Conservation (phyloP, 208 protist species). For the Trypanosoma brucei region DNA sequence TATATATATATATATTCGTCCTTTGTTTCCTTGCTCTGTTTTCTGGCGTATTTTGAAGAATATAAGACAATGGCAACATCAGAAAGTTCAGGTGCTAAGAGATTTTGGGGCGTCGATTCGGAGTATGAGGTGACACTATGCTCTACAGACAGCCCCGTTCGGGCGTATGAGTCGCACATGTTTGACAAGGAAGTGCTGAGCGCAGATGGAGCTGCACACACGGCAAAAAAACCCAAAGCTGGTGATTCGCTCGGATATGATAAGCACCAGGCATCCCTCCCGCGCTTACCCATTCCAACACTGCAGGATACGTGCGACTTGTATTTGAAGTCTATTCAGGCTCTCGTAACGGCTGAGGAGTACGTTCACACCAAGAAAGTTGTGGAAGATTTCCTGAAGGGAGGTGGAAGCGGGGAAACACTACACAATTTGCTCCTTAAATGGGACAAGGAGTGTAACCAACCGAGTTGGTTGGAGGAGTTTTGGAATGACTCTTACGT, state of each 20-base stretch:
- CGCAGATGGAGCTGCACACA: slow-evolving; percentile 17
- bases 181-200: slow-evolving; percentile 22
- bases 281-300: slow-evolving; percentile 25
- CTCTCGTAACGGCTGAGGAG: slow-evolving; percentile 28
- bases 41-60: too few relatives aligned
- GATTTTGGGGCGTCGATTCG: slow-evolving; percentile 20
- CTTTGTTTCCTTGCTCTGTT: too few relatives aligned
- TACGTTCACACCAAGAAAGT: slow-evolving; percentile 16
- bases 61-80: background rate
- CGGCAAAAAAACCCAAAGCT: background rate
- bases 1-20: too few relatives aligned
- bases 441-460: slow-evolving; percentile 16
- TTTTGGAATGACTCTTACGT: slow-evolving; percentile 45
- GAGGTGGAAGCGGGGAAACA: slow-evolving; percentile 19
- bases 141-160: slow-evolving; percentile 9
- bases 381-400: slow-evolving; percentile 25
- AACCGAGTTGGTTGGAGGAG: slow-evolving; percentile 31
- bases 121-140: slow-evolving; percentile 6
- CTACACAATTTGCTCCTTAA: slow-evolving; percentile 27
- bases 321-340: slow-evolving; percentile 32
- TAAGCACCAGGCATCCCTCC: slow-evolving; percentile 24
- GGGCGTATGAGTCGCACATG: background rate
- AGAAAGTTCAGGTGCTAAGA: slow-evolving; percentile 3
- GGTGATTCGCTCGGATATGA: slow-evolving; percentile 6
- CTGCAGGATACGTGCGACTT: slow-evolving; percentile 27